These are phyloP conservation scores for Limnanthes douglasii DNA, from an alignment of 345 rosid genomes.

Conservation along the genomic window DNA sequence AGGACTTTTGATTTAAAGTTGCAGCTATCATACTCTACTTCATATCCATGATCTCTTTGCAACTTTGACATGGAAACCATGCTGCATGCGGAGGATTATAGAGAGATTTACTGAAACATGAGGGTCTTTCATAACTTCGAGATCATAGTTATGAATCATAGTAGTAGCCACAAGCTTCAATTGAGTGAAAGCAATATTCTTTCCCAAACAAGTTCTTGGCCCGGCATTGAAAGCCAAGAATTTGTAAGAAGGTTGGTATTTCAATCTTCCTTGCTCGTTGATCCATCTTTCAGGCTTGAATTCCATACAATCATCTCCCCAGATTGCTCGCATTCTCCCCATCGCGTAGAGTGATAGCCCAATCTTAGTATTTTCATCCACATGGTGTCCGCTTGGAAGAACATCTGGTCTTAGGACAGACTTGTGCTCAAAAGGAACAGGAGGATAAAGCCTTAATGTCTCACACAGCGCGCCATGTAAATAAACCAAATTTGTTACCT, in stretches of 20 bases:
- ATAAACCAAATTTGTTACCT: constrained; percentile 12
- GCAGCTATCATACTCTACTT: no score
- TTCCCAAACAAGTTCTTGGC: constrained; percentile 28
- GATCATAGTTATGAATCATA: constrained; percentile 14
- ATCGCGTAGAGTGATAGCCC: constrained; percentile 4
- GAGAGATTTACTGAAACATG: constrained; percentile 8
- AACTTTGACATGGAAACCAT: constrained; percentile 11
- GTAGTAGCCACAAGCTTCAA: constrained; percentile 28
- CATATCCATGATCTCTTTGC: background rate
- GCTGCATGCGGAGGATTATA: constrained; percentile 20
- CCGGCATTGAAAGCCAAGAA: constrained; percentile 31
- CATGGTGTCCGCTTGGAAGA: constrained; percentile 18
- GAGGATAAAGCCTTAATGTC: constrained; percentile 15
- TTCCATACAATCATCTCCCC: constrained; percentile 15
- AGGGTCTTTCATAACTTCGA: constrained; percentile 12
- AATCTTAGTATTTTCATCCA: constrained; percentile 2
- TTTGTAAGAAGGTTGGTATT: constrained; percentile 16
- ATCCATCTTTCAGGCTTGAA: constrained; percentile 19
- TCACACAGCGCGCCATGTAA: constrained; percentile 13
- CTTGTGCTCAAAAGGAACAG: constrained; percentile 11
- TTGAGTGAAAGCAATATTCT: constrained; percentile 22
- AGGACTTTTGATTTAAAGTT: no score
- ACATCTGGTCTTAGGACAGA: constrained; percentile 1
- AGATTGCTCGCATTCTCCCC: constrained; percentile 12
- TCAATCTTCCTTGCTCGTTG: constrained; percentile 6